A percentile compares a stretch with the other conserved stretches of the same genome.
phyloP scores from a whole-genome alignment of 2,329 filamentous ascomycete genomes.

The Botryotinia globosa region DNA sequence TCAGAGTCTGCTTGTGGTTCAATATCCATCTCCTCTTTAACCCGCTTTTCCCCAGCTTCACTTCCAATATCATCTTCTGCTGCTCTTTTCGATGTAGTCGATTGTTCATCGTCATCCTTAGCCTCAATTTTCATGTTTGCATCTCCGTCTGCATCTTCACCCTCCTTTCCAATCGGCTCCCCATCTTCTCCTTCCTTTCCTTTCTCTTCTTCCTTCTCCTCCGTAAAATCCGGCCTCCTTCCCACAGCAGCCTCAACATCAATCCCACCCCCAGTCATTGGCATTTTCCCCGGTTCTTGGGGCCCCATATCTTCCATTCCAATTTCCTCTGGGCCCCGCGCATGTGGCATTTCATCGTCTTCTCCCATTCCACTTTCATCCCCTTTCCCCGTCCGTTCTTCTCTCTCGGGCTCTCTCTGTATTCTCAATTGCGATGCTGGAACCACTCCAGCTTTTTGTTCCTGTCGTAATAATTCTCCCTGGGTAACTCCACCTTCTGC shows the following conservation, averaged over 20 bases:
- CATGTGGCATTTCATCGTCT: slow-evolving; percentile 70
- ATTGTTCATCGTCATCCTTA: slow-evolving; percentile 25
- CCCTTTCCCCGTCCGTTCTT: not conserved
- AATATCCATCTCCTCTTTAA: slow-evolving; percentile 12
- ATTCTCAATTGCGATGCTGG: slow-evolving; percentile 58
- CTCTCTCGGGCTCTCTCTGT: slow-evolving; percentile 34
- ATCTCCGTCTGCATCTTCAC: slow-evolving; percentile 34
- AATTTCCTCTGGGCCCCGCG: slow-evolving; percentile 78
- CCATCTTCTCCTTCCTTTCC: slow-evolving; percentile 55
- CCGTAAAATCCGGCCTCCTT: slow-evolving; percentile 39
- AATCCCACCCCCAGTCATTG: slow-evolving; percentile 44
- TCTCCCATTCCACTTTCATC: slow-evolving; percentile 42
- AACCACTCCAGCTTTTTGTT: slow-evolving; percentile 78
- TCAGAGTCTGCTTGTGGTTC: not conserved
- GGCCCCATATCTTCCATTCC: slow-evolving; percentile 84
- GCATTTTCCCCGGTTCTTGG: slow-evolving; percentile 48
- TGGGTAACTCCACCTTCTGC: slow-evolving; percentile 64
- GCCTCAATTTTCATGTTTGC: slow-evolving; percentile 25
- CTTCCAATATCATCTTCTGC: slow-evolving; percentile 48
- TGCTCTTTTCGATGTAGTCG: slow-evolving; percentile 52
- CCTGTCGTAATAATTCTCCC: slow-evolving; percentile 80
- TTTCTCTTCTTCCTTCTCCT: slow-evolving; percentile 46
- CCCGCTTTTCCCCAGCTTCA: slow-evolving; percentile 21
- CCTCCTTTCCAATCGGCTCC: slow-evolving; percentile 40
- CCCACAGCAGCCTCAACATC: slow-evolving; percentile 62